Evolutionary conservation across 1,139 yeast species (phyloP).

Genomic region (Blastobotrys apis): DNA sequence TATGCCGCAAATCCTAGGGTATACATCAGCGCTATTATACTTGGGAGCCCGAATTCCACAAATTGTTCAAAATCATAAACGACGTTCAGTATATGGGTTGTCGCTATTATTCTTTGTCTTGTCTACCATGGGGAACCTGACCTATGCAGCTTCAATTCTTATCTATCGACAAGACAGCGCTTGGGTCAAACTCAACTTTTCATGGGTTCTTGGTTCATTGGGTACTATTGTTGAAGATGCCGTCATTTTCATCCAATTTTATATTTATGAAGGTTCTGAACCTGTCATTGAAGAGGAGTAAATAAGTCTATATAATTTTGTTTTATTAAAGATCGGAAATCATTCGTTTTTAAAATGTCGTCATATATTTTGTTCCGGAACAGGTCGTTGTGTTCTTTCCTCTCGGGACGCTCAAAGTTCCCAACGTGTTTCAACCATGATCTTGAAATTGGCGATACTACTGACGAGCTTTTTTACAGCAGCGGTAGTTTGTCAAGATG

Average conservation of each 20-base stretch:
- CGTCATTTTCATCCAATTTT: conserved; percentile 61
- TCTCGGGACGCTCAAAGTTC: too few relatives aligned
- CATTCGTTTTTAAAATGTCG: background rate
- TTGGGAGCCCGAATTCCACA: conserved; percentile 79
- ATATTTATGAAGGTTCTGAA: conserved; percentile 39
- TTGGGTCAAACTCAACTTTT: conserved; percentile 58
- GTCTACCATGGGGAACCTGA: conserved; percentile 69
- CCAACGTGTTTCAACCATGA: too few relatives aligned
- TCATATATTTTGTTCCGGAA: too few relatives aligned
- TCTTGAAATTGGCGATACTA: background rate
- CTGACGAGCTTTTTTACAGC: background rate
- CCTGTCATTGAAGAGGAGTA: background rate
- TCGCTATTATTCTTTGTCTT: conserved; percentile 70
- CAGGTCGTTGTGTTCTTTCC: too few relatives aligned
- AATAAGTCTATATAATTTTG: too few relatives aligned
- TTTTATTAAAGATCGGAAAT: background rate
- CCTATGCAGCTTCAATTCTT: conserved; percentile 72
- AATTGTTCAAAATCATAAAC: conserved; percentile 61
- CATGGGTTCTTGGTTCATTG: conserved; percentile 72
- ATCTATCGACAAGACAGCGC: conserved; percentile 57
- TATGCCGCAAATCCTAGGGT: conserved; percentile 71
- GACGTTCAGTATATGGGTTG: conserved; percentile 70
- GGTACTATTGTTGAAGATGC: conserved; percentile 70
- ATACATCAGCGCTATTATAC: conserved; percentile 63
- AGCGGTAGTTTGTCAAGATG: conserved; percentile 1